Conservation (phyloP, 805 yeast genomes). For the Starmerella cellae region DNA sequence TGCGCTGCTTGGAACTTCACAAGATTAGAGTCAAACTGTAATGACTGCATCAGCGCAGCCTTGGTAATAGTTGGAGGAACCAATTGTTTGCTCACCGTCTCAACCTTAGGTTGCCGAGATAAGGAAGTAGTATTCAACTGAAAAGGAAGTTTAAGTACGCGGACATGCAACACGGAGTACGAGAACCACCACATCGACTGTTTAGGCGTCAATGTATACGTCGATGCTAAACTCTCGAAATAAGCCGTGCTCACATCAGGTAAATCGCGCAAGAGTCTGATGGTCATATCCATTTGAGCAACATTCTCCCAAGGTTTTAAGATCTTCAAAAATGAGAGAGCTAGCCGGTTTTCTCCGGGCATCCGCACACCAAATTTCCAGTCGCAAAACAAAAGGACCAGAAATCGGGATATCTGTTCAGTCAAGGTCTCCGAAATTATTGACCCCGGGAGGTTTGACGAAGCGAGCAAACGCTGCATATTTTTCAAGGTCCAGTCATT, state of each 20-base stretch:
- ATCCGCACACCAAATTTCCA: slow-evolving; percentile 23
- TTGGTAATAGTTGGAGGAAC: slow-evolving; percentile 54
- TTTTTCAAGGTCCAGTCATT: slow-evolving; percentile 62
- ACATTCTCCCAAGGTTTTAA: slow-evolving; percentile 76
- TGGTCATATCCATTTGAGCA: slow-evolving; percentile 42
- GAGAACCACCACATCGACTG: slow-evolving; percentile 75
- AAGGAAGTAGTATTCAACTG: background rate
- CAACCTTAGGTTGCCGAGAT: background rate
- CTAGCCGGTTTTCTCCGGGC: slow-evolving; percentile 46
- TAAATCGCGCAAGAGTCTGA: slow-evolving; percentile 37
- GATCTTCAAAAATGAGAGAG: slow-evolving; percentile 46
- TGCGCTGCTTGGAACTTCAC: slow-evolving; percentile 55
- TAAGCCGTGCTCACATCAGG: slow-evolving; percentile 70
- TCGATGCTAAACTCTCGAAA: slow-evolving; percentile 19
- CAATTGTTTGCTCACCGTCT: slow-evolving; percentile 27
- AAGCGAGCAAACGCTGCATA: slow-evolving; percentile 40
- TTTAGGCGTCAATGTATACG: slow-evolving; percentile 55
- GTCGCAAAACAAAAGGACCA: slow-evolving; percentile 40
- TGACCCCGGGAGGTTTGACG: slow-evolving; percentile 18
- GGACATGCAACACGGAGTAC: slow-evolving; percentile 47
- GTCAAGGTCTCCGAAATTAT: slow-evolving; percentile 24
- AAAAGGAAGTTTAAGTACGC: slow-evolving; percentile 34
- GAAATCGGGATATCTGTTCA: slow-evolving; percentile 33
- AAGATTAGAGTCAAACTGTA: slow-evolving; percentile 37
- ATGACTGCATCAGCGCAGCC: slow-evolving; percentile 42